Conservation (phyloP, 768 basidiomycete species). For the Russula sp. region DNA sequence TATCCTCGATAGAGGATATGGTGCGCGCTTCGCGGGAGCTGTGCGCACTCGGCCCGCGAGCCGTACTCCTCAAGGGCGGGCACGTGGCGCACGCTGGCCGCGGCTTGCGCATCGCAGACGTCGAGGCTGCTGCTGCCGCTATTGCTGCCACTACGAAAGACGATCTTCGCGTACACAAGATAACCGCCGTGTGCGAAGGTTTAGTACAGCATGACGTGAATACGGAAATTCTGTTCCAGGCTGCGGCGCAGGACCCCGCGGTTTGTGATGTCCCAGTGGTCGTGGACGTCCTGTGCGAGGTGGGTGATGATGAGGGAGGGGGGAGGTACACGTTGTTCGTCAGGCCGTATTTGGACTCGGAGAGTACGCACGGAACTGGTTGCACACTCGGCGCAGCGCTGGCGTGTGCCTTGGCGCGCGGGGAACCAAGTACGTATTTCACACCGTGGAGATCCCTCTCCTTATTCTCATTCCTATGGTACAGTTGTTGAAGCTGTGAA, state of each 20-base stretch:
- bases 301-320: conserved; percentile 29
- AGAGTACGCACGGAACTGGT: conserved; percentile 87
- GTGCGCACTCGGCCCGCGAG: conserved; percentile 46
- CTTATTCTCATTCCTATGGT: not conserved
- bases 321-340: conserved; percentile 47
- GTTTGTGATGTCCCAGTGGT: conserved; percentile 41
- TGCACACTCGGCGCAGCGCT: conserved; percentile 89
- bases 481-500: conserved; percentile 57
- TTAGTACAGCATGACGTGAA: conserved; percentile 47
- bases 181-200: not conserved
- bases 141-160: not conserved
- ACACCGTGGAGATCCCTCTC: not conserved
- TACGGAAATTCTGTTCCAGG: conserved; percentile 56
- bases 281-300: conserved; percentile 60
- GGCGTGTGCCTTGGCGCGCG: conserved; percentile 60
- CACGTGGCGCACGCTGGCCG: conserved; percentile 46
- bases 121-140: conserved; percentile 34
- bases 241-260: conserved; percentile 28
- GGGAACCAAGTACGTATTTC: conserved; percentile 41
- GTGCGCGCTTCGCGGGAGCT: conserved; percentile 52
- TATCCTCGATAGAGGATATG: conserved; percentile 58
- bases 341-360: conserved; percentile 59
- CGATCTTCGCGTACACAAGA: not conserved
- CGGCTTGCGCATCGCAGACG: conserved; percentile 43
- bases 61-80: conserved; percentile 83